Base-by-base conservation (phyloP, 2,329 filamentous ascomycete species). In the Periconia macrospinosa region DNA sequence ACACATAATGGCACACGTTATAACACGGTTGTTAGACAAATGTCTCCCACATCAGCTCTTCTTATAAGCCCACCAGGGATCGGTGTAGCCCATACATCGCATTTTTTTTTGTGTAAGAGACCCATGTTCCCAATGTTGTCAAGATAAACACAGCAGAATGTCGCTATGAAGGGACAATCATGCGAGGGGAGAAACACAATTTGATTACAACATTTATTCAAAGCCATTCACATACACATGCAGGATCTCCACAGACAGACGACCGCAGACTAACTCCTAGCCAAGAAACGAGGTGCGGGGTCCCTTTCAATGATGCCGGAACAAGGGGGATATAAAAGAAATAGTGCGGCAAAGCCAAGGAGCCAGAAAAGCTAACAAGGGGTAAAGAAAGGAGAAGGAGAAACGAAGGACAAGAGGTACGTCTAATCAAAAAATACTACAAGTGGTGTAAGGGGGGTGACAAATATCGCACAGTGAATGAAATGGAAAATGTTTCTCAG, bases 401-500 rank as follows among this genome's bases (percentile, higher is more conserved):
- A 45, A 45, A 13, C 8, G 23, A n/a, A 46, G 15, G 27, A 46
- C 44, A 46, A 47, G 30, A 35, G 45, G 9, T 27, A 46, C 19
- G 15, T n/a, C 43, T 27, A 45, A 30, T 30, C 43, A 27, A 23
- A n/a, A 35, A 18, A 30, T 17, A 47, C 45, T 35, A 47, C 41
- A 37, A 35, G 9, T 61, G 54, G 56, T 55, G 51, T 40, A 50
- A 19, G 41, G 49, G 62, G 50, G 46, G 52, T 56, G 45, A 55
- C 60, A 69, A 69, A 45, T 70, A 68, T 71, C 67, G 60, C 63
- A 69, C 65, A 70, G 46, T 57, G 63, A 69, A 62, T 58, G 58
- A 59, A 65, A 56, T 57, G 43, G 55, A 57, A 37, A 37, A 40
- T 30, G 30, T 11, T 33, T 49, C 33, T 37, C 33, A n/a, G 33